phyloP scores from a whole-genome alignment of 2,329 filamentous ascomycete species.

The Metarhizium rileyi region DNA sequence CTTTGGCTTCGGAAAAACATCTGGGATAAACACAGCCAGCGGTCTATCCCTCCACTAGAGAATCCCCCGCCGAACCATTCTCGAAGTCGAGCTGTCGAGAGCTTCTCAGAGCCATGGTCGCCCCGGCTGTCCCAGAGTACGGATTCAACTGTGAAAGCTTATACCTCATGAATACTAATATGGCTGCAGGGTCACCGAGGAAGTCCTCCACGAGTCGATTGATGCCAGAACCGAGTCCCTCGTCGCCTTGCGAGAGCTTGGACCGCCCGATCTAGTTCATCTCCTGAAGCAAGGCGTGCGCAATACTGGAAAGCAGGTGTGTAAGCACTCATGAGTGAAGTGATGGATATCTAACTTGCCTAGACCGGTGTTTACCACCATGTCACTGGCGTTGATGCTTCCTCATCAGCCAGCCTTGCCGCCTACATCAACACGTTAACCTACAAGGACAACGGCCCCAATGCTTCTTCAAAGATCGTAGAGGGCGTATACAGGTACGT shows the following conservation, averaged over 20 bases:
- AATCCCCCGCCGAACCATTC: not conserved
- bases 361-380: conserved; percentile 94
- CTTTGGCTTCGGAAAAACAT: not conserved
- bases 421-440: conserved; percentile 98
- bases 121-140: conserved; percentile 68
- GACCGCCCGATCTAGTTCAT: conserved; percentile 91
- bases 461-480: conserved; percentile 67
- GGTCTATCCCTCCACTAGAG: not conserved
- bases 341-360: conserved; percentile 11
- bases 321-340: conserved; percentile 3
- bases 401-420: conserved; percentile 89
- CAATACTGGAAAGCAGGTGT: conserved; percentile 47
- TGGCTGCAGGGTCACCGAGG: conserved; percentile 71
- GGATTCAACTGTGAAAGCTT: conserved; percentile 15
- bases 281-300: conserved; percentile 65
- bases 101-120: conserved; percentile 47
- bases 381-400: conserved; percentile 94
- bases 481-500: conserved; percentile 87
- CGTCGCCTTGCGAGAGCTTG: conserved; percentile 77
- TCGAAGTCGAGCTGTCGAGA: not conserved
- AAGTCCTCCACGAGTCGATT: conserved; percentile 82
- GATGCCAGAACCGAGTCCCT: conserved; percentile 88
- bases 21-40: not conserved
- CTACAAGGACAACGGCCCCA: conserved; percentile 73
- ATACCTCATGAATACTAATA: conserved; percentile 13